Evolutionary conservation across 1,139 yeast genomes (phyloP).

Genomic region (Geotrichum citri-aurantii): DNA sequence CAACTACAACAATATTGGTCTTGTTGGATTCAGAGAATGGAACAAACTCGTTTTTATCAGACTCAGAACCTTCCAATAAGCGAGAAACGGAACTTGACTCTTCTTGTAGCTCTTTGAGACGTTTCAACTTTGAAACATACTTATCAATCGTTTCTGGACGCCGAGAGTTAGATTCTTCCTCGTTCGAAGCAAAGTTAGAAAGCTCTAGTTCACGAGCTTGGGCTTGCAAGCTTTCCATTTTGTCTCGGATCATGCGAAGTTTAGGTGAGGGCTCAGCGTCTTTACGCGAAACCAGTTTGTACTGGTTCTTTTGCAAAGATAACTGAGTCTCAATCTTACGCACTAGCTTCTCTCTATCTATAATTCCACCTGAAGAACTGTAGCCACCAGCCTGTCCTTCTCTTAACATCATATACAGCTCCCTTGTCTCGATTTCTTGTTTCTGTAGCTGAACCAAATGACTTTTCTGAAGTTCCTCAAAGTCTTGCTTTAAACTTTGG

Average conservation of each 20-base stretch:
- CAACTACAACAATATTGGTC: neutral
- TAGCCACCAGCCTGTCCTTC: conserved; percentile 32
- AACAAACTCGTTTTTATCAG: neutral
- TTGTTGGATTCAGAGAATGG: conserved; percentile 3
- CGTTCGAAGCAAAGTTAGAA: conserved; percentile 57
- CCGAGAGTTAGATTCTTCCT: conserved; percentile 26
- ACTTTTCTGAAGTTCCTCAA: conserved; percentile 61
- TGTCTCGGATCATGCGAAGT: conserved; percentile 67
- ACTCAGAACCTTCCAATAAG: neutral
- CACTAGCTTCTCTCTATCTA: conserved; percentile 40
- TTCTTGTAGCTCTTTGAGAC: conserved; percentile 32
- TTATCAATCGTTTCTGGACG: conserved; percentile 26
- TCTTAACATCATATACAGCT: conserved; percentile 63
- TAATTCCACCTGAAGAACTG: conserved; percentile 34
- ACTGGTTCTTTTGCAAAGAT: conserved; percentile 56
- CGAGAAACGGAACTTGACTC: conserved; percentile 32
- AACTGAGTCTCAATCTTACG: conserved; percentile 52
- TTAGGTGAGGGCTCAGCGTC: conserved; percentile 73
- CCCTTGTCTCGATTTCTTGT: conserved; percentile 84
- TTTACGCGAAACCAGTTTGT: conserved; percentile 47
- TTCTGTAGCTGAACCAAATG: conserved; percentile 75
- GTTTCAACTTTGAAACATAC: conserved; percentile 25
- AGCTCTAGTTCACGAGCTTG: conserved; percentile 84
- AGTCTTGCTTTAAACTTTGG: conserved; percentile 57
- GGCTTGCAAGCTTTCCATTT: conserved; percentile 79